These are phyloP conservation scores for Xylariaceae sp. DNA, from an alignment of 2,329 filamentous ascomycete species.

Conservation along the genomic window DNA sequence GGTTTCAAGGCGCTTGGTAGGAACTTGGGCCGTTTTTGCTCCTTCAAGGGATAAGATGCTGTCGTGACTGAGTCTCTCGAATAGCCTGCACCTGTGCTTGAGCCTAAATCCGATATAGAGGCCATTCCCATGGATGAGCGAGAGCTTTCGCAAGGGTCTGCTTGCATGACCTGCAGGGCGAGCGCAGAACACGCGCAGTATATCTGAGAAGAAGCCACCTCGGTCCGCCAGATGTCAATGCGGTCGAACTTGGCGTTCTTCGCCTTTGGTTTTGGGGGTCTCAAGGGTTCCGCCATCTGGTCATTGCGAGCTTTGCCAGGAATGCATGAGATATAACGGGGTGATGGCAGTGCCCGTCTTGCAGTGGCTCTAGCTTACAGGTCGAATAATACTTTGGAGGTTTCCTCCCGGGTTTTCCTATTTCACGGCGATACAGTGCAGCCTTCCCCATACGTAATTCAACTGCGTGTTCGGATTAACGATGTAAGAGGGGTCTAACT, in stretches of 20 bases:
- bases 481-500: not conserved
- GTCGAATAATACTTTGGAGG: not conserved
- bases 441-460: slow-evolving; percentile 11
- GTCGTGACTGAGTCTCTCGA: slow-evolving; percentile 6
- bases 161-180: slow-evolving; percentile 19
- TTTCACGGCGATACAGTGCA: slow-evolving; percentile 5
- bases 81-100: not conserved
- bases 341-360: slow-evolving; percentile 1
- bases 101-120: not conserved
- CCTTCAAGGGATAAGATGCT: not conserved
- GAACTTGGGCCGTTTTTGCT: not conserved
- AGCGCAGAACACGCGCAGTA: slow-evolving; percentile 43
- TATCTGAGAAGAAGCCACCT: slow-evolving; percentile 49
- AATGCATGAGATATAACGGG: not conserved
- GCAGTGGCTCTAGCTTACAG: not conserved
- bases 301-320: slow-evolving; percentile 3
- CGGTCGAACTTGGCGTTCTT: slow-evolving; percentile 36
- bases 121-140: not conserved
- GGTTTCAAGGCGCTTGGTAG: not conserved
- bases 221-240: slow-evolving; percentile 58
- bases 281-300: slow-evolving; percentile 13
- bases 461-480: not conserved
- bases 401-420: not conserved
- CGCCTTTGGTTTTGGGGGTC: slow-evolving; percentile 1
- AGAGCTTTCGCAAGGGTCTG: not conserved